Percentiles rank a stretch among this genome's conserved stretches.
phyloP scores from a whole-genome alignment of 768 basidiomycete species.

The Agaricus blazei region DNA sequence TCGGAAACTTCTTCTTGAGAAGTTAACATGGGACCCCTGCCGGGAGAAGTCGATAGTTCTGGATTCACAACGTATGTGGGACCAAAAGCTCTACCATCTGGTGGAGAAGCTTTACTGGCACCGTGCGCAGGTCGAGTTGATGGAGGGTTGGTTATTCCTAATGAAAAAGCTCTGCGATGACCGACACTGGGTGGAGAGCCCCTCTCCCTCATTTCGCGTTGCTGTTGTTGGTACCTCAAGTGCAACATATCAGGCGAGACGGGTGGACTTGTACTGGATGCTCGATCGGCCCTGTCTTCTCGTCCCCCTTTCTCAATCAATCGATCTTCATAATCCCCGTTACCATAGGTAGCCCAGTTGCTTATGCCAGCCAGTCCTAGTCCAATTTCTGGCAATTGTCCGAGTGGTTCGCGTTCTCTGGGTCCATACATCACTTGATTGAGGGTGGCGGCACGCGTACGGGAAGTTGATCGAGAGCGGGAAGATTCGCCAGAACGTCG shows the following conservation, averaged over 20 bases:
- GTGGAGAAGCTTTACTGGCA: background rate
- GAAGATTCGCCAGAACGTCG: background rate
- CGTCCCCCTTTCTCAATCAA: background rate
- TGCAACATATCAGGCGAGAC: slow-evolving; percentile 3
- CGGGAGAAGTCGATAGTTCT: slow-evolving; percentile 21
- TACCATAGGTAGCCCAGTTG: slow-evolving; percentile 1
- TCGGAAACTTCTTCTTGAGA: slow-evolving; percentile 63
- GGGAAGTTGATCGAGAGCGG: background rate
- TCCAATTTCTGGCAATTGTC: background rate
- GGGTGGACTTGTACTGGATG: background rate
- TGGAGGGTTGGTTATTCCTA: background rate
- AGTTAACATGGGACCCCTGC: slow-evolving; percentile 53
- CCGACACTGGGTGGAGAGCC: background rate
- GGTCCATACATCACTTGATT: background rate
- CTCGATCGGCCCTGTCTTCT: background rate
- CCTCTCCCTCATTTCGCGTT: background rate
- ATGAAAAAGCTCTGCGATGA: background rate
- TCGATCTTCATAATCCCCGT: background rate
- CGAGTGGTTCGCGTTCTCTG: background rate
- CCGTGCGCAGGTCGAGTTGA: background rate
- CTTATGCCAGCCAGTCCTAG: slow-evolving; percentile 4
- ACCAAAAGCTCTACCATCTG: background rate
- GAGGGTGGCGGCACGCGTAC: background rate
- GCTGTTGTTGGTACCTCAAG: background rate
- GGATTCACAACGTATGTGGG: background rate